These are phyloP conservation scores for Neocatenulostroma microsporum DNA, from an alignment of 2,329 filamentous ascomycete species.

Conservation along the genomic window DNA sequence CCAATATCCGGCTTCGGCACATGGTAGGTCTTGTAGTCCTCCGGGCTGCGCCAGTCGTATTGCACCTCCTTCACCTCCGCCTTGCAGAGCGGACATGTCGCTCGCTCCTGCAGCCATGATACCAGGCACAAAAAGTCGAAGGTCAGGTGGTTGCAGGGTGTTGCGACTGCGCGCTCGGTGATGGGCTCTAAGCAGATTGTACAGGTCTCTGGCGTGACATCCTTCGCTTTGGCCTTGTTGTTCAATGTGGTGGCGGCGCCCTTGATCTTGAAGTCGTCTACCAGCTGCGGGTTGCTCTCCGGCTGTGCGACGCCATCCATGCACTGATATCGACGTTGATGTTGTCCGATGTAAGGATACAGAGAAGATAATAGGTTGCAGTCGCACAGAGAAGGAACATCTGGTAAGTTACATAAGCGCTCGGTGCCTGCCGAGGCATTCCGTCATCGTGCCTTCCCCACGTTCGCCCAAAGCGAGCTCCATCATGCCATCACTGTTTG, in stretches of 20 bases:
- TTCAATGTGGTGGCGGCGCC: constrained; percentile 14
- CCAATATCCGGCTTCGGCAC: constrained; percentile 31
- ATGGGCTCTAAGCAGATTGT: constrained; percentile 80
- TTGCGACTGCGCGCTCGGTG: constrained; percentile 61
- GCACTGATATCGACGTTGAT: constrained; percentile 3
- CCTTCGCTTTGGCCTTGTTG: constrained; percentile 5
- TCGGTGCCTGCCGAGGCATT: constrained; percentile 1
- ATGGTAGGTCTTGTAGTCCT: constrained; percentile 52
- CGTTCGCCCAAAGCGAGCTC: too few species aligned
- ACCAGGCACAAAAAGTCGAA: constrained; percentile 82
- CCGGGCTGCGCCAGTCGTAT: constrained; percentile 52
- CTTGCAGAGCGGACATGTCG: constrained; percentile 70
- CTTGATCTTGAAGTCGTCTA: constrained; percentile 21
- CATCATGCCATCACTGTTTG: too few species aligned
- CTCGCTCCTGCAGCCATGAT: constrained; percentile 68
- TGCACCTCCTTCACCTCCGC: constrained; percentile 51
- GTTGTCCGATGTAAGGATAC: background rate
- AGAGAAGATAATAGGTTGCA: too few species aligned
- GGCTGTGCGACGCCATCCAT: constrained; percentile 8
- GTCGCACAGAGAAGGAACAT: too few species aligned
- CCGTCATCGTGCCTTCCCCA: background rate
- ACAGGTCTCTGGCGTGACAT: constrained; percentile 47
- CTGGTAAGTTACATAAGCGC: too few species aligned
- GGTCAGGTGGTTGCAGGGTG: constrained; percentile 69
- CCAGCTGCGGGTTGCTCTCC: constrained; percentile 7